Base-by-base conservation (phyloP, 1,139 yeast species). In the Lodderomyces beijingensis region DNA sequence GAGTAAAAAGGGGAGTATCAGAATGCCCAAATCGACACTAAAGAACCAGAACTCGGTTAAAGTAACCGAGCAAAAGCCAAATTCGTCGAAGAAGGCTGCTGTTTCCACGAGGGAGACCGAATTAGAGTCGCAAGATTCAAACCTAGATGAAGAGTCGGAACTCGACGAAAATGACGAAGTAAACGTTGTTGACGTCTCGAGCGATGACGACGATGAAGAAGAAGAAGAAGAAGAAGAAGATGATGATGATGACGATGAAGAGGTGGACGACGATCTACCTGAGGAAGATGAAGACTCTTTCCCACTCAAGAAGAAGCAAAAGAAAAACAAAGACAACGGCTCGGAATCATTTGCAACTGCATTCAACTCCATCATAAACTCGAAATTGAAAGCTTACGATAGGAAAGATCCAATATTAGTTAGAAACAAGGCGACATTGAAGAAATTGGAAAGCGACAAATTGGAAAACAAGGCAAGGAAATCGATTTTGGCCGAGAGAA, bases 341-440 rank as follows among this genome's bases (percentile, higher is more conserved):
- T 74, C 88, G 1, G 78, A 67, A 35, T 70, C 79, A 3, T 89
- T 91, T 51, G 85, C 95, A 8, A 70, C 60, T 37, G 97, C 98
- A 1, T 77, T 91, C 53, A 76, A 68, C 42, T 94, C 95, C 16
- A 85, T 91, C 49, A 63, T 91, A 33, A 84, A 84, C 6, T 86
- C 97, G 2, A 82, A 79, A 50, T 68, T 91, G 46, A 91, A 91
- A 54, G 93, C 95, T 0, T 83, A 88, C 49, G 87, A 84, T 51
- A 72, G 96, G 52, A 73, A 74, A 30, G 95, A 88, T 50, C 98
- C 98, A 2, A 87, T 91, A 37, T 70, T 91, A 57, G 89, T 89
- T 11, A 77, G 93, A 62, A 74, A 75, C 34, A 83, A 88, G 48
- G 72, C 73, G 38, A 65, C 78, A 0, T 58, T 85, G 34, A 81